phyloP scores from a whole-genome alignment of 805 yeast species.

The Candida peoriensis region DNA sequence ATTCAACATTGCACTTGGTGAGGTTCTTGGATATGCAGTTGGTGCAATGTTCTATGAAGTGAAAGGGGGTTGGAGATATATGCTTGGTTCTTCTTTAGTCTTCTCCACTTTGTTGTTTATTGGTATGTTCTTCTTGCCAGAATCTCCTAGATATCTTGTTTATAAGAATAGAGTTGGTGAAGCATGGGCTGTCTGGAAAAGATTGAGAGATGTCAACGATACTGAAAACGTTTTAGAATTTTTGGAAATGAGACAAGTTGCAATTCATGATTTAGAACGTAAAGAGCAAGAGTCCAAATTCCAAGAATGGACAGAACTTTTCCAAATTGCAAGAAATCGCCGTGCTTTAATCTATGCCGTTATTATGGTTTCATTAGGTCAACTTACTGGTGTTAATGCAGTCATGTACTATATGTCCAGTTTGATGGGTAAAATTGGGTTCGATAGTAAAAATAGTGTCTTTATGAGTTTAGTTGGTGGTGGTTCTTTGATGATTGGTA shows the following conservation, averaged over 20 bases:
- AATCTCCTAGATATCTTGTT: conserved; percentile 53
- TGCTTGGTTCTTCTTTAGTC: conserved; percentile 59
- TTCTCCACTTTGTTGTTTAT: conserved; percentile 47
- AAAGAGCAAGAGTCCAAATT: conserved; percentile 29
- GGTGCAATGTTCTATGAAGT: conserved; percentile 58
- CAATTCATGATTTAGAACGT: conserved; percentile 40
- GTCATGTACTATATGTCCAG: conserved; percentile 61
- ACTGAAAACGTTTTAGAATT: conserved; percentile 46
- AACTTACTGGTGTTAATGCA: conserved; percentile 65
- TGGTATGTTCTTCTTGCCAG: conserved; percentile 53
- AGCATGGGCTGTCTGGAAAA: conserved; percentile 52
- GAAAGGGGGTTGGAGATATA: conserved; percentile 57
- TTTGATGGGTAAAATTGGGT: conserved; percentile 51
- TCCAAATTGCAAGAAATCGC: conserved; percentile 52
- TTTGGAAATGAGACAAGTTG: conserved; percentile 50
- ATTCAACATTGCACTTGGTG: conserved; percentile 62
- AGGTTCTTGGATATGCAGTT: conserved; percentile 57
- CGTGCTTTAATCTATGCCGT: conserved; percentile 55
- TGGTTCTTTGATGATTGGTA: conserved; percentile 55
- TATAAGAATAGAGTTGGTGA: conserved; percentile 47
- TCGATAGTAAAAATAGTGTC: conserved; percentile 44
- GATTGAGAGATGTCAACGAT: conserved; percentile 43
- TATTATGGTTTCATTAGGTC: conserved; percentile 56
- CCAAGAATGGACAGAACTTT: conserved; percentile 45
- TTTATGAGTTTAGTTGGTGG: conserved; percentile 70